These are phyloP conservation scores for Neonectria magnoliae DNA, from an alignment of 2,329 filamentous ascomycete genomes.

Conservation along the genomic window DNA sequence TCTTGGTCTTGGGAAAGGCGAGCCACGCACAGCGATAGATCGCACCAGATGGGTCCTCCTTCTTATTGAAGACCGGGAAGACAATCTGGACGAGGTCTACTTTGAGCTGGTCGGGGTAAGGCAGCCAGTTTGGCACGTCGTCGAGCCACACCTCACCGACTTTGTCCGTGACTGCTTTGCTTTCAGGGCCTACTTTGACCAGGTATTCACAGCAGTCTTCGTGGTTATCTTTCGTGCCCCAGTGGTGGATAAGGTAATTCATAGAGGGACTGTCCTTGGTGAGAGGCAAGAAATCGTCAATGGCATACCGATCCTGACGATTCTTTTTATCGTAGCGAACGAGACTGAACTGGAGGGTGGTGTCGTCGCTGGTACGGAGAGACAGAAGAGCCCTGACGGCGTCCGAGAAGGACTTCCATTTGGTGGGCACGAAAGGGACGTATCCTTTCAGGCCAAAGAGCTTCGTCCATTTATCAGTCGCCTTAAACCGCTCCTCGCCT, in stretches of 20 bases:
- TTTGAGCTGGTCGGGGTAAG: slow-evolving; percentile 26
- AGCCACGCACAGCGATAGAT: slow-evolving; percentile 34
- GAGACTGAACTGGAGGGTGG: slow-evolving; percentile 7
- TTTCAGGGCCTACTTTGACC: slow-evolving; percentile 14
- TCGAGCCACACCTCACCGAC: background rate
- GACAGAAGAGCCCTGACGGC: slow-evolving; percentile 41
- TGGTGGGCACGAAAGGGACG: slow-evolving; percentile 36
- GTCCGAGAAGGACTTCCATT: slow-evolving; percentile 31
- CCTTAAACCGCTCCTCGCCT: background rate
- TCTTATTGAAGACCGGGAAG: slow-evolving; percentile 8
- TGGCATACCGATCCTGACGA: background rate
- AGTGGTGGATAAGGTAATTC: slow-evolving; percentile 17
- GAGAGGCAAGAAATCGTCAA: slow-evolving; percentile 26
- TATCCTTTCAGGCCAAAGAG: slow-evolving; percentile 47
- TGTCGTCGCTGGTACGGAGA: slow-evolving; percentile 6
- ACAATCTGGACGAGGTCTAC: slow-evolving; percentile 33
- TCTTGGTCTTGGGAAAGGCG: slow-evolving; percentile 30
- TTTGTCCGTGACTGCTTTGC: background rate
- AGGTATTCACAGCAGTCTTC: slow-evolving; percentile 38
- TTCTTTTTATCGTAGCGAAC: slow-evolving; percentile 25
- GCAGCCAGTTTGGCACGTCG: slow-evolving; percentile 32
- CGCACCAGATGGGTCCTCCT: slow-evolving; percentile 10
- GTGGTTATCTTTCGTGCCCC: background rate
- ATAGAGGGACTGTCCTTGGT: slow-evolving; percentile 4
- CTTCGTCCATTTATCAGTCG: slow-evolving; percentile 22